Evolutionary conservation across 108 stramenopile genomes (phyloP), one percentile per base, ranked within the genome.

Genomic region (Cyclotella choctawhatcheeana): DNA sequence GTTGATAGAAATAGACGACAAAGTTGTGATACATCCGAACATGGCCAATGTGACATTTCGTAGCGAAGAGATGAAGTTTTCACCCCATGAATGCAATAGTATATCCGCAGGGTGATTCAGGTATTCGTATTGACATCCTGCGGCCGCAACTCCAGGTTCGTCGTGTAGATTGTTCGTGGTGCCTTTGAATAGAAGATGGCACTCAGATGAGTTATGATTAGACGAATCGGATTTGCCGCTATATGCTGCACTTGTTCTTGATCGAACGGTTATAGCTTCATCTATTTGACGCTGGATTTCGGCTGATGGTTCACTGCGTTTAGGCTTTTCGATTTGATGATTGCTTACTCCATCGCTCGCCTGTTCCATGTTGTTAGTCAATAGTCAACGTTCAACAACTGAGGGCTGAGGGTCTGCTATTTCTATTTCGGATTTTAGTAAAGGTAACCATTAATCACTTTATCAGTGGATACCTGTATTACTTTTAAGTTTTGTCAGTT

Each of bases 81-180:
- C 48, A 17, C 91, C 91, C 91, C 81, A 93, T 24, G 84, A 73
- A 71, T 93, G 93, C 24, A 91, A 77, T 32, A 91, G 84, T 29
- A 92, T 81, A 67, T 93, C 93, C 35, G 93, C 93, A 29, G 93
- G 89, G 79, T 93, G 93, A 58, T 90, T 82, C 14, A 93, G 60
- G 62, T 92, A 83, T 73, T 86, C 83, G 58, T 68, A 85, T 24
- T 62, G 33, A 30, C 62, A 43, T 25, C 73, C 67, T 10, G 26
- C 26, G 30, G 74, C 67, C 17, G 74, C 44, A 37, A 43, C 35
- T 29, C 74, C 74, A 20, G 74, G 66, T 50, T 74, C 64, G 31
- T 35, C 34, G 27, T 18, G 3, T 8, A 12, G 2, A 18, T 3
- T 20, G 2, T 43, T 14, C 7, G 20, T 25, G 30, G 24, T 25